Evolutionary conservation across 192 early-diverging fungal species (phyloP), one percentile per base, ranked within the genome.

Genomic region (Backusella tarrabulga): DNA sequence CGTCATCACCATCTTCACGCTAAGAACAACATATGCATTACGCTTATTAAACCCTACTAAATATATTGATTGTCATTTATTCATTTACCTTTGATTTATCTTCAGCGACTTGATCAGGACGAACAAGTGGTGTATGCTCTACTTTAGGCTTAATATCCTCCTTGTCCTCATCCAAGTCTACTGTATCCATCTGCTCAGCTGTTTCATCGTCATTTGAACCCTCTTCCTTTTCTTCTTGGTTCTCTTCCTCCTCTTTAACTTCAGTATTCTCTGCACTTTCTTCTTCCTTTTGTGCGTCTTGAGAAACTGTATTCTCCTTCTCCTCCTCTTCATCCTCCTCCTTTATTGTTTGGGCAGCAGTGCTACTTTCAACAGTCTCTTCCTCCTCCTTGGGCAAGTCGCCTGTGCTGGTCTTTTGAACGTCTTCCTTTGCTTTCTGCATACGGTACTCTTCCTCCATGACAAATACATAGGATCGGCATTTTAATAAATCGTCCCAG

Each of bases 361-460:
- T 63, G 54, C 54, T 60, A 29, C 56, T 68, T 80, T 86, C 77
- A 40, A 73, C 38, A 32, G 54, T 71, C 63, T 77, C 85, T 68
- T 76, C 79, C 29, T 81, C 82, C 29, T 80, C 69, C 77, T 68
- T 85, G 67, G 23, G 82, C 72, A 60, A 77, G 73, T 21, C 71
- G 67, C n/a, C 80, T 21, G 12, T 78, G 75, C 66, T 83, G 69
- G 23, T 83, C 79, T 75, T 88, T 66, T 81, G 79, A 69, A 92
- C 91, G 77, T 97, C 96, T 21, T 88, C 90, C 42, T 90, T 84
- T 23, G 94, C 93, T 77, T 90, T 90, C 74, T 88, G 89, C 78
- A 88, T 88, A 77, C 83, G 83, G 79, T 99, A 99, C 81, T 99
- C 98, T 75, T 99, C 98, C 67, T 99, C 98, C 98, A 99, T 99